Base-by-base conservation (phyloP, 1,284 basidiomycete genomes). In the Gomphus bonarii region DNA sequence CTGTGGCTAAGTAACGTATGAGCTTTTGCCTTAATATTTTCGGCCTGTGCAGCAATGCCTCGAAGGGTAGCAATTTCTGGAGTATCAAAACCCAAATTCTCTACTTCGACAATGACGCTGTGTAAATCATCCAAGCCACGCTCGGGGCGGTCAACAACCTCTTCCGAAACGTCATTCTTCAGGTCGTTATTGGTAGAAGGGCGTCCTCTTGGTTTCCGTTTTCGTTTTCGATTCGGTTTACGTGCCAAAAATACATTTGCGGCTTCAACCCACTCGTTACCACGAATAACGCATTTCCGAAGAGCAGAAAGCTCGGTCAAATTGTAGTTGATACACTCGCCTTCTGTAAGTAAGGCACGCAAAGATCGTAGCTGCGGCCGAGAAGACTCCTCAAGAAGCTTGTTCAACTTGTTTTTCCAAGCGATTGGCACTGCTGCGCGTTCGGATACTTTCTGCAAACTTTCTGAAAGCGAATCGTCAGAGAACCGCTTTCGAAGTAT, bases 191-290 rank as follows among this genome's bases (percentile, higher is more conserved):
- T 36, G 22, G 54, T 33, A 8, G 48, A 38, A 11, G 75, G 74
- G 33, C 82, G 79, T 14, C 79, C 79, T 55, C 79, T 80, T 25
- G 79, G 75, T 53, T 81, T 75, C 51, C 79, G 77, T 16, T 81
- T 75, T n/a, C 85, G 81, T 66, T 85, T 87, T 55, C 84, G 77
- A 60, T 79, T 80, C 65, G 83, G 81, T 69, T 89, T 88, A 55
- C 86, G 80, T 54, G 82, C 76, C 61, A 83, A 73, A 70, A 87
- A 85, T 0, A 75, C 74, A 62, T 85, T 89, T 54, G 83, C 86
- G 9, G 82, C 78, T 54, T 89, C 85, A 4, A 94, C 75, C 92
- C 93, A 95, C 61, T 87, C 83, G 63, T 85, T 88, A 25, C 89
- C 93, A 59, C 82, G 79, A 43, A 72, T 77, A 53, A 97, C 87